Evolutionary conservation across 1,284 basidiomycete genomes (phyloP).

Genomic region (Ceratobasidium sp.): DNA sequence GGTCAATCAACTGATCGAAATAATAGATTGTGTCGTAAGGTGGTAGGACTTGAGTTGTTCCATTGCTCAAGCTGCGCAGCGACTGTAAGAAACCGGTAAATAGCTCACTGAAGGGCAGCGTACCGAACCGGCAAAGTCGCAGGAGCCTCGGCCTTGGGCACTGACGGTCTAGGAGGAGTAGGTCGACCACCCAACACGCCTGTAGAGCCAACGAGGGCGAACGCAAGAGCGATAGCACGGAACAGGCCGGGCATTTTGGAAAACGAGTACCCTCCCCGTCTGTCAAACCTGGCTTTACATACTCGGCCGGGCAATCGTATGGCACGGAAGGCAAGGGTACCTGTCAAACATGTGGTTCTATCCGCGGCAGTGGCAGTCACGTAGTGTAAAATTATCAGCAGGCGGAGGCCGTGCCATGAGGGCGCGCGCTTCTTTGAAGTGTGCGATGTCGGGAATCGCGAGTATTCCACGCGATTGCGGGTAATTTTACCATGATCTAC

Average conservation of each 20-base stretch:
- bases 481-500: conserved; percentile 4
- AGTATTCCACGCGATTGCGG: conserved; percentile 22
- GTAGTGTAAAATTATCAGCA: not conserved
- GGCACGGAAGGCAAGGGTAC: not conserved
- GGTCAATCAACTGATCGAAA: conserved; percentile 81
- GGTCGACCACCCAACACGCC: conserved; percentile 30
- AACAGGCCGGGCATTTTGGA: conserved; percentile 19
- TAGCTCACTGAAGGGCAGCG: not conserved
- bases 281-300: conserved; percentile 14
- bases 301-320: conserved; percentile 21
- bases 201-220: conserved; percentile 25
- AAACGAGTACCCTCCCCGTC: not conserved
- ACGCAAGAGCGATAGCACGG: not conserved
- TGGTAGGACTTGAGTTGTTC: conserved; percentile 41
- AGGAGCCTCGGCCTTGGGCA: conserved; percentile 30
- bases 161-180: conserved; percentile 21
- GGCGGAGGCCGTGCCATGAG: conserved; percentile 19
- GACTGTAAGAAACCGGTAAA: not conserved
- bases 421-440: conserved; percentile 32
- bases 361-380: not conserved
- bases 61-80: conserved; percentile 1
- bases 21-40: conserved; percentile 66
- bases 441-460: conserved; percentile 34
- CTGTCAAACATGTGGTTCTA: not conserved
- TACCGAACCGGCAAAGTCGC: conserved; percentile 30